Base-by-base conservation (phyloP, 441 rosid genomes). In the Pelargonium australe region DNA sequence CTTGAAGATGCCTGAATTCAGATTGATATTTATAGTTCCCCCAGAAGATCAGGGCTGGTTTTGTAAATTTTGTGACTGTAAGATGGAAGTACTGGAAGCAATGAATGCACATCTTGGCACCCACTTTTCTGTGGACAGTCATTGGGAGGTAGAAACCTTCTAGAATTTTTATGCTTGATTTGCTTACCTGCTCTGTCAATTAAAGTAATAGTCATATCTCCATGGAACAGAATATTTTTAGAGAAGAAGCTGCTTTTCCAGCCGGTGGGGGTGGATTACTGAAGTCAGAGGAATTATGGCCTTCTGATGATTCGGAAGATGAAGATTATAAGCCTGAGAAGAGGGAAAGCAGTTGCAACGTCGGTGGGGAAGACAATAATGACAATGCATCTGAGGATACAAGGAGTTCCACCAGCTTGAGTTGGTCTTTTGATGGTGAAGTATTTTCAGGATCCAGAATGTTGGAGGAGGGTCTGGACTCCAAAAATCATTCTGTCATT, bases 1-100 rank as follows among this genome's bases (percentile, higher is more conserved):
- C 66, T n/a, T 75, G 70, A 79, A 70, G 60, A 68, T 55, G 61
- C 16, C 67, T 65, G 41, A 37, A 40, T 31, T 76, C 72, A 64
- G 63, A 78, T 75, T 75, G 47, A 65, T 74, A 51, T 70, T 78
- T 64, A 79, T 86, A 95, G 99, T 95, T 68, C 99, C 99, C 71
- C 97, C 96, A 31, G 97, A 93, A 77, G 99, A 90, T 72, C 96
- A 90, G 73, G 96, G 99, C 77, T 95, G 99, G 98, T 92, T 86
- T 77, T 95, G 98, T 85, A 85, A 85, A 76, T 81, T 81, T 71
- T 95, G 99, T 82, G 96, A 86, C 51, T 87, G 94, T 76, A 88
- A 95, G 81, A 92, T 92, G 81, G 98, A 85, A 75, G 89, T 95
- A 71, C 83, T 95, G 63, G 99, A 90, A 67, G 76, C 91, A 31